Percentiles rank a stretch among this genome's conserved stretches.
These are phyloP conservation scores for Piromyces sp. DNA, from an alignment of 192 early-diverging fungal species.

Conservation along the genomic window DNA sequence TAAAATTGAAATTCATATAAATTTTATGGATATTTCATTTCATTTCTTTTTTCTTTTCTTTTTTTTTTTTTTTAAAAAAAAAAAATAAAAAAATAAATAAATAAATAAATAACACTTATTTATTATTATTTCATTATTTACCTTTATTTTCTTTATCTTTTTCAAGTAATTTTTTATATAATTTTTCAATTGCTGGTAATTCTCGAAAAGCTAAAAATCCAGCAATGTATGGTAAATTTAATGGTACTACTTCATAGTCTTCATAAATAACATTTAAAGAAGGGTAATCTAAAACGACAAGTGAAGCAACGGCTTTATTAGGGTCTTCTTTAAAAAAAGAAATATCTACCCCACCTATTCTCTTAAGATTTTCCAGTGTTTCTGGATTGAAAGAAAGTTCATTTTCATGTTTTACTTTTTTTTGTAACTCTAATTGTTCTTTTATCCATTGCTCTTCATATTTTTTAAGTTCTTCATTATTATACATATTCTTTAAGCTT, in stretches of 20 bases:
- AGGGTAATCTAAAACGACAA: not conserved
- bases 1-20: no score
- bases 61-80: no score
- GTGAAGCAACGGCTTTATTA: not conserved
- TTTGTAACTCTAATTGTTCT: not conserved
- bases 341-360: not conserved
- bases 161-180: conserved; percentile 3
- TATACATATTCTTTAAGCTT: no score
- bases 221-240: conserved; percentile 66
- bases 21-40: no score
- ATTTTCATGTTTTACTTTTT: not conserved
- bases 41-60: no score
- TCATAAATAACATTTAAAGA: not conserved
- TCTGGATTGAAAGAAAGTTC: not conserved
- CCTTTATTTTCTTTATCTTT: not conserved
- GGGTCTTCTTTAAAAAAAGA: not conserved
- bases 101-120: no score
- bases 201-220: conserved; percentile 90
- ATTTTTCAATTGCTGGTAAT: conserved; percentile 30
- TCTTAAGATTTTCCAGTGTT: not conserved
- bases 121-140: conserved; percentile 11
- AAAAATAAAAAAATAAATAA: no score
- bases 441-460: not conserved
- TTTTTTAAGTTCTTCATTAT: not conserved
- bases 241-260: conserved; percentile 13